These are phyloP conservation scores for Calocybe gambosa DNA, from an alignment of 1,284 basidiomycete species.

Conservation along the genomic window DNA sequence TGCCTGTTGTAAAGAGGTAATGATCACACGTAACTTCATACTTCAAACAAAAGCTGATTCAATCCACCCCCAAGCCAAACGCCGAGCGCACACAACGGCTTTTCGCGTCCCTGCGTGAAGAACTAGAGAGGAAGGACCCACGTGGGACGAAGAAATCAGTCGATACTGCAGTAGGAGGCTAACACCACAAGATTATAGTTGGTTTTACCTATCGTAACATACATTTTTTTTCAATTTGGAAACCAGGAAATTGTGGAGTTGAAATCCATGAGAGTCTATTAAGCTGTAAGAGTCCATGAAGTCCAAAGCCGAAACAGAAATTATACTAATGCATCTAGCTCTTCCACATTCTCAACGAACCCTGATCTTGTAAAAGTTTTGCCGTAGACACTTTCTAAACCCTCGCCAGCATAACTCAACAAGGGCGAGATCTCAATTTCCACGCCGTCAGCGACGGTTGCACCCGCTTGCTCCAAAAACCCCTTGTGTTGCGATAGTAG, in stretches of 20 bases:
- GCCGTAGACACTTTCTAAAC: constrained; percentile 75
- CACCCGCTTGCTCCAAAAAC: constrained; percentile 82
- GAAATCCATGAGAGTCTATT: constrained; percentile 13
- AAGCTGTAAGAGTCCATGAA: constrained; percentile 4
- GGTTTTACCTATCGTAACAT: constrained; percentile 1
- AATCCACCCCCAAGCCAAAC: constrained; percentile 54
- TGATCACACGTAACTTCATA: constrained; percentile 11
- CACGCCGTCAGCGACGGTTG: constrained; percentile 57
- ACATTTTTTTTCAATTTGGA: background rate
- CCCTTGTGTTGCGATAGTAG: constrained; percentile 85
- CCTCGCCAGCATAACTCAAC: constrained; percentile 90
- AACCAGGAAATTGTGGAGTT: constrained; percentile 14
- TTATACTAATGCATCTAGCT: constrained; percentile 35
- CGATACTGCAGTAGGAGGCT: constrained; percentile 46
- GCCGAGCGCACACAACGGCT: constrained; percentile 73
- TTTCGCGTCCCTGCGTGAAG: constrained; percentile 73
- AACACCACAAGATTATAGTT: constrained; percentile 7
- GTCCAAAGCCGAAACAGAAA: constrained; percentile 6
- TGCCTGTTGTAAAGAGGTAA: constrained; percentile 78
- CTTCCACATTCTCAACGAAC: constrained; percentile 30
- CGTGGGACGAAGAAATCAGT: constrained; percentile 32
- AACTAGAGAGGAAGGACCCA: constrained; percentile 62
- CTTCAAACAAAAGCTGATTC: constrained; percentile 21
- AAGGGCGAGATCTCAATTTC: constrained; percentile 91
- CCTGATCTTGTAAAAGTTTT: constrained; percentile 63